These are phyloP conservation scores for Stachybotrys chlorohalonatus DNA, from an alignment of 2,329 filamentous ascomycete species.

Conservation along the genomic window DNA sequence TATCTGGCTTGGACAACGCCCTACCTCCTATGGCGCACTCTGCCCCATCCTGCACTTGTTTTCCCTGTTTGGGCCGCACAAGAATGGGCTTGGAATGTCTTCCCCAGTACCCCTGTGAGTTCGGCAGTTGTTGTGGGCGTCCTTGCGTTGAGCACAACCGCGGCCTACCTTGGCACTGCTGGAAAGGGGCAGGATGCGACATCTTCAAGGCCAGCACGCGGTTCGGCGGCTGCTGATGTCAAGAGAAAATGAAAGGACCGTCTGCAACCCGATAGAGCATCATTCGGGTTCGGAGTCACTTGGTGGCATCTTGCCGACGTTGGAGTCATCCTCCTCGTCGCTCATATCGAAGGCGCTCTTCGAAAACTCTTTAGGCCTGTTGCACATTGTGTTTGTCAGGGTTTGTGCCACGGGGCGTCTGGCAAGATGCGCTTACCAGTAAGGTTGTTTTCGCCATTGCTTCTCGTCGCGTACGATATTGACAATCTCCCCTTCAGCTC, in stretches of 20 bases:
- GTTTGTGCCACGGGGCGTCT: background rate
- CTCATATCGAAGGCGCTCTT: constrained; percentile 55
- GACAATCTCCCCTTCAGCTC: constrained; percentile 79
- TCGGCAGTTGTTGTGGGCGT: constrained; percentile 58
- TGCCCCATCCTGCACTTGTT: constrained; percentile 57
- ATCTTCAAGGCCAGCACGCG: background rate
- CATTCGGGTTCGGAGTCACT: constrained; percentile 66
- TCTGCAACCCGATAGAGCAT: background rate
- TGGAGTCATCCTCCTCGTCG: constrained; percentile 68
- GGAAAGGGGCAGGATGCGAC: constrained; percentile 22
- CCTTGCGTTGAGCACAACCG: constrained; percentile 56
- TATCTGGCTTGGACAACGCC: constrained; percentile 87
- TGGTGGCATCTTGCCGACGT: constrained; percentile 76
- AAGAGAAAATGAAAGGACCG: constrained; percentile 19
- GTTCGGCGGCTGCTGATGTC: constrained; percentile 7
- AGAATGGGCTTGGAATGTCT: constrained; percentile 92
- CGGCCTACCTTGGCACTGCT: constrained; percentile 50
- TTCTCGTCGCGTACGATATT: constrained; percentile 91
- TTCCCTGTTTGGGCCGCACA: constrained; percentile 66
- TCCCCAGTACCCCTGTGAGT: constrained; percentile 60
- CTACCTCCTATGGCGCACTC: constrained; percentile 74
- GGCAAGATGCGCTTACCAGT: constrained; percentile 53
- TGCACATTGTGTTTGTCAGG: constrained; percentile 8
- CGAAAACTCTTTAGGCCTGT: constrained; percentile 70
- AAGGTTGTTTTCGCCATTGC: constrained; percentile 78